phyloP scores from a whole-genome alignment of 2,329 filamentous ascomycete species.

The Penicillium expansum region DNA sequence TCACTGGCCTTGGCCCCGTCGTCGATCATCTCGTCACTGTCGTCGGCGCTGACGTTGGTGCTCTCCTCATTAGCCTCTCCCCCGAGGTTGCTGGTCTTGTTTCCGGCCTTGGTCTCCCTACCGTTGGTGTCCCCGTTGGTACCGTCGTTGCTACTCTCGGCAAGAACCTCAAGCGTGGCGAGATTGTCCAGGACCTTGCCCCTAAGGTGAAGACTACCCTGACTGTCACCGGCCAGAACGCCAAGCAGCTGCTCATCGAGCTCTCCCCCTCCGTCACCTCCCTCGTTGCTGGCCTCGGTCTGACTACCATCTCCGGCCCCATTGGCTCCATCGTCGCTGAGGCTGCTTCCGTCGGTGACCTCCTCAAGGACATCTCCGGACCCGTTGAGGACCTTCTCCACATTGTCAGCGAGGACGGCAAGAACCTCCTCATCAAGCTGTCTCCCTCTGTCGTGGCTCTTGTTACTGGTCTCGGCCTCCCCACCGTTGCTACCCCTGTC shows the following conservation, averaged over 20 bases:
- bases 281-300: constrained; percentile 30
- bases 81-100: constrained; percentile 28
- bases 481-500: constrained; percentile 27
- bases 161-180: constrained; percentile 30
- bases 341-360: constrained; percentile 27
- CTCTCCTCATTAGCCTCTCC: constrained; percentile 33
- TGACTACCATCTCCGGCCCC: constrained; percentile 27
- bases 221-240: constrained; percentile 9
- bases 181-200: constrained; percentile 15
- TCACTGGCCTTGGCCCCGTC: constrained; percentile 24
- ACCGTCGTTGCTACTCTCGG: constrained; percentile 27
- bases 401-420: constrained; percentile 25
- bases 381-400: constrained; percentile 27
- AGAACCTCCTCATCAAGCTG: constrained; percentile 29
- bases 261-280: constrained; percentile 25
- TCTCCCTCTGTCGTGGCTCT: constrained; percentile 25
- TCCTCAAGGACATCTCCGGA: constrained; percentile 27
- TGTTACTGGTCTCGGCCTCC: constrained; percentile 29
- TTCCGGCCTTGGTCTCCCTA: constrained; percentile 30
- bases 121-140: constrained; percentile 29
- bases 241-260: constrained; percentile 14
- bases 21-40: constrained; percentile 32
- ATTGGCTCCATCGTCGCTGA: constrained; percentile 28
- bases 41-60: constrained; percentile 28
- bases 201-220: constrained; percentile 8